Base-by-base conservation (phyloP, 306 rosid genomes). In the Pterocarpus macrocarpus region DNA sequence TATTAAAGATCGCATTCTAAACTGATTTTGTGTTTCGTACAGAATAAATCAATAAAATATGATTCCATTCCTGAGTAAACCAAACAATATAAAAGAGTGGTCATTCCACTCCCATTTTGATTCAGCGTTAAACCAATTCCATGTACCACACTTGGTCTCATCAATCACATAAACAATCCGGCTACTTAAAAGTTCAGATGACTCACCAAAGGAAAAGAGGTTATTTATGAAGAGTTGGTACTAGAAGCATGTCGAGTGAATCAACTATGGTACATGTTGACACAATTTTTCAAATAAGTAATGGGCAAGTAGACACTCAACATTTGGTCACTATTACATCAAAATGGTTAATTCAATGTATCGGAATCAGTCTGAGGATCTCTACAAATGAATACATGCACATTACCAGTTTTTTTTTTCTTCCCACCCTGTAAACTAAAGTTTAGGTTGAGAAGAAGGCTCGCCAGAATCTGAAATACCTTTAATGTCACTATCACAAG, bases 11-110 rank as follows among this genome's bases (percentile, higher is more conserved):
- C 38, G 50, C 36, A 38, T 13, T 38, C 41, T 38, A 4, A 4
- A 38, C 41, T 38, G 41, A 38, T 38, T 38, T 38, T 6, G 5
- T 38, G 41, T 38, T 38, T 38, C 5, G 5, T 38, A 38, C 5
- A 38, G 2, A 38, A 38, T 38, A 38, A 38, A 4, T 38, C 41
- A 36, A 36, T 36, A 64, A 64, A 64, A 36, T n/a, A n/a, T 8
- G 70, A 36, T 64, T 35, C 49, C 70, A 64, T 64, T 64, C 70
- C 30, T 64, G 49, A 36, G 70, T 30, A 64, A 64, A 38, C 4
- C 41, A 4, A 38, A 38, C 41, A 38, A 4, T 4, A 38, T 4
- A 38, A 38, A 38, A 5, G 41, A 38, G 41, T 38, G 7, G 41
- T 6, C 7, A 38, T 38, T 38, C 41, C 41, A 38, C 41, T 38